These are phyloP conservation scores for Rhodotorula sp. DNA, from an alignment of 1,284 basidiomycete species.

Conservation along the genomic window DNA sequence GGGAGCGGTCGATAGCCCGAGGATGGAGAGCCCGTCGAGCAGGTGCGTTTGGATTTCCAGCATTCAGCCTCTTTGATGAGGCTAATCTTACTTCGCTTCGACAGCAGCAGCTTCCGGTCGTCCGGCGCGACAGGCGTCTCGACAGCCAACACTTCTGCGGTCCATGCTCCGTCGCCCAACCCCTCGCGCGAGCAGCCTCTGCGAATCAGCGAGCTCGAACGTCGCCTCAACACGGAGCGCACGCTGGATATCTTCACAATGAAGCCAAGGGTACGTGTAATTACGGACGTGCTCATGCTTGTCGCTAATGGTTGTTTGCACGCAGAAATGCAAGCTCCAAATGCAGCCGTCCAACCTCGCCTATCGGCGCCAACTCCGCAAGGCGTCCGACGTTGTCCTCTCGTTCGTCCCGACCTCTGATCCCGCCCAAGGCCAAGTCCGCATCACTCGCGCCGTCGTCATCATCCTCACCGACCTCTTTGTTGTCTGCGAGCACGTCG, in stretches of 20 bases:
- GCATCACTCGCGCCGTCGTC: conserved; percentile 74
- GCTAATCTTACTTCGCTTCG: neutral
- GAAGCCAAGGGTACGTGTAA: conserved; percentile 72
- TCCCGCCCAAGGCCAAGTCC: conserved; percentile 60
- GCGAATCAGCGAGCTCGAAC: conserved; percentile 65
- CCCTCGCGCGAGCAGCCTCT: neutral
- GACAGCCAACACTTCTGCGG: conserved; percentile 32
- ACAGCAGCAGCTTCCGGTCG: conserved; percentile 13
- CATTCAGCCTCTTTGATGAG: neutral
- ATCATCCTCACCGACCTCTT: conserved; percentile 91
- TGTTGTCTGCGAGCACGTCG: conserved; percentile 59
- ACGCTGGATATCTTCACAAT: conserved; percentile 95
- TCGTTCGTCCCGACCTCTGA: conserved; percentile 72
- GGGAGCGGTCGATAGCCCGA: conserved; percentile 3
- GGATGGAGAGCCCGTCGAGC: conserved; percentile 23
- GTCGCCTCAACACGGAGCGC: conserved; percentile 69
- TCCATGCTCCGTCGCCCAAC: neutral
- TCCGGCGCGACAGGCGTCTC: conserved; percentile 31
- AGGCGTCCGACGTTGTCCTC: conserved; percentile 71
- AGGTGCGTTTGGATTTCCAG: neutral
- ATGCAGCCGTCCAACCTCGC: conserved; percentile 77
- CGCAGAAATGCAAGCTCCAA: conserved; percentile 82
- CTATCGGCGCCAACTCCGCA: conserved; percentile 74
- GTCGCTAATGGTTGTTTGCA: neutral
- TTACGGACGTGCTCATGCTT: neutral